Evolutionary conservation across 768 basidiomycete species (phyloP), one percentile per base, ranked within the genome.

Genomic region (Sistotremastrum niveocremeum): DNA sequence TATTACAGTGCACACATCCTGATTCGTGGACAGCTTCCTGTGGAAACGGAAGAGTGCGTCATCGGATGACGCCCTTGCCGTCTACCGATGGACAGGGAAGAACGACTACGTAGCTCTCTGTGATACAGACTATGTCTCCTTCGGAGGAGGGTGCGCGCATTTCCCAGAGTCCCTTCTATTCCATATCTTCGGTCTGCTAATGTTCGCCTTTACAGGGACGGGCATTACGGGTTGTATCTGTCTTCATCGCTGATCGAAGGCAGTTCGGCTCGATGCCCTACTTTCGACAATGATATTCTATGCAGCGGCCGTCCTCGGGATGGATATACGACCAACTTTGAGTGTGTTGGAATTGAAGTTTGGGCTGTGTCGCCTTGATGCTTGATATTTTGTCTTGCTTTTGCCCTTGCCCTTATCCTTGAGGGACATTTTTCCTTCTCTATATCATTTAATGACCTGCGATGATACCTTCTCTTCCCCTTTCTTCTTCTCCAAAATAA

Each of bases 21-120:
- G 20, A 45, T 49, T 29, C 32, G 7, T 36, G 30, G 11, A 20
- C 48, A 88, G 86, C 29, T 93, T 93, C 59, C 56, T 91, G 33
- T 91, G 84, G 85, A 76, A 72, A 47, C 73, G 76, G 51, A 59
- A 20, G 20, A 20, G 20, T 20, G 65, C 33, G 61, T 66, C 6
- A 65, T 67, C 43, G 63, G 58, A 48, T 20, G 61, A 57, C 4
- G 61, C 59, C 4, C 55, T 90, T 37, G 66, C 76, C 30, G 71
- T 86, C 31, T 91, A 74, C 66, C 77, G 71, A 42, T 85, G 85
- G 79, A 93, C 91, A 0, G 90, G 89, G 3, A 76, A 65, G 59
- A 99, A 98, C 58, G 80, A 81, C 45, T 97, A 97, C 55, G 82
- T 95, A 37, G 79, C 86, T 20, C 68, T 94, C 5, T 91, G 88